Conservation (phyloP, 768 basidiomycete species). For the Kwoniella sp. region DNA sequence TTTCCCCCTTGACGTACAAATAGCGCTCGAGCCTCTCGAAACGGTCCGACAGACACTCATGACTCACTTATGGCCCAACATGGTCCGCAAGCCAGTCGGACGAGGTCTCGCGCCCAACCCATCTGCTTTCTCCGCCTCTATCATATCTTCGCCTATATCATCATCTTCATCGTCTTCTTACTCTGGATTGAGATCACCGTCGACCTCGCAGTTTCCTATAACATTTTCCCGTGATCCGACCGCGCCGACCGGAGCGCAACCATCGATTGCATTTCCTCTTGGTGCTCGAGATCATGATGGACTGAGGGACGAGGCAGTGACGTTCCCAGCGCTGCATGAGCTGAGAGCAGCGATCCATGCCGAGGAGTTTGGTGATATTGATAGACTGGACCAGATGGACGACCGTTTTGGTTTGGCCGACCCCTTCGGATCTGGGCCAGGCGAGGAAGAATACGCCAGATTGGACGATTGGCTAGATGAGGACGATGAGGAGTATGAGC, state of each 20-base stretch:
- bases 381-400: conserved; percentile 12
- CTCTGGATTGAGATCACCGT: not conserved
- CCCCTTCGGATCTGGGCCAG: conserved; percentile 21
- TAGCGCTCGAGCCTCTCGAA: conserved; percentile 38
- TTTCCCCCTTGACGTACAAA: not conserved
- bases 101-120: not conserved
- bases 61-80: conserved; percentile 50
- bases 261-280: not conserved
- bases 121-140: not conserved
- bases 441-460: conserved; percentile 39
- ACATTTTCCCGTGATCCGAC: conserved; percentile 12
- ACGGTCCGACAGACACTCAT: conserved; percentile 43
- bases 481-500: conserved; percentile 23
- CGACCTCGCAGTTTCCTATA: conserved; percentile 26
- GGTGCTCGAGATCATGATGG: not conserved
- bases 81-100: conserved; percentile 38
- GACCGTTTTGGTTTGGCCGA: conserved; percentile 20
- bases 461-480: conserved; percentile 49
- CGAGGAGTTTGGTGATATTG: conserved; percentile 12
- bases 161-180: conserved; percentile 8
- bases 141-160: not conserved
- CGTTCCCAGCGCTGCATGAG: conserved; percentile 37
- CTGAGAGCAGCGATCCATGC: conserved; percentile 21
- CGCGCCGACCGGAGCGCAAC: not conserved
- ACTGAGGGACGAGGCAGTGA: not conserved